Percentiles rank a stretch among this genome's conserved stretches.
These are phyloP conservation scores for carrot (Daucus carota) DNA, from an alignment of 129 eudicot species.

Conservation along the genomic window DNA sequence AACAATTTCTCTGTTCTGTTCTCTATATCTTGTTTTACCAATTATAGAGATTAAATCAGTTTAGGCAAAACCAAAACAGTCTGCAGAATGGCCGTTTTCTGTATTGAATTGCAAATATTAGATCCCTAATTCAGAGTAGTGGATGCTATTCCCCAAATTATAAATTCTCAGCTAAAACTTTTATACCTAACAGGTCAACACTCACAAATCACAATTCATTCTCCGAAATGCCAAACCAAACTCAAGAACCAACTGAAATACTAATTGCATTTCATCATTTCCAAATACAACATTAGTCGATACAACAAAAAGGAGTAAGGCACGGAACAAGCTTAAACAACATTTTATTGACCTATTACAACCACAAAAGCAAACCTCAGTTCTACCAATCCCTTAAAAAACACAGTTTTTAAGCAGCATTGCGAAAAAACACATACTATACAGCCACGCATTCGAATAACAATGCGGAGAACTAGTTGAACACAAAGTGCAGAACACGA, in stretches of 20 bases:
- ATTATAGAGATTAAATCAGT: background rate
- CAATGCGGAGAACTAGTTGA: background rate
- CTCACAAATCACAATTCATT: background rate
- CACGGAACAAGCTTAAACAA: background rate
- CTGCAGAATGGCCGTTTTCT: background rate
- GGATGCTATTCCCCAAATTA: background rate
- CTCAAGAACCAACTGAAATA: background rate
- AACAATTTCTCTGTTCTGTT: background rate
- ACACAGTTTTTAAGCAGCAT: too few relatives aligned
- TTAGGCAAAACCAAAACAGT: background rate
- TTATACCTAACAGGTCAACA: background rate
- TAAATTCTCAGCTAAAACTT: background rate
- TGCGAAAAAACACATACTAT: background rate
- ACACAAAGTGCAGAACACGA: too few relatives aligned
- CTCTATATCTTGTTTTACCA: background rate
- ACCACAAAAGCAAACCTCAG: background rate
- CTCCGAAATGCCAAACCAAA: background rate
- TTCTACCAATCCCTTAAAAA: background rate
- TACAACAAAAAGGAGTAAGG: background rate
- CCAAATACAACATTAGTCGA: background rate
- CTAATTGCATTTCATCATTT: background rate
- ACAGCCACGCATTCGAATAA: background rate
- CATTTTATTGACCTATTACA: too few relatives aligned
- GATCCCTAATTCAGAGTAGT: background rate
- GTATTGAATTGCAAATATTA: background rate